A percentile compares a stretch with the other conserved stretches of the same genome.
Evolutionary conservation across 2,329 filamentous ascomycete genomes (phyloP).

Genomic region (Paracoccidioides lutzii): DNA sequence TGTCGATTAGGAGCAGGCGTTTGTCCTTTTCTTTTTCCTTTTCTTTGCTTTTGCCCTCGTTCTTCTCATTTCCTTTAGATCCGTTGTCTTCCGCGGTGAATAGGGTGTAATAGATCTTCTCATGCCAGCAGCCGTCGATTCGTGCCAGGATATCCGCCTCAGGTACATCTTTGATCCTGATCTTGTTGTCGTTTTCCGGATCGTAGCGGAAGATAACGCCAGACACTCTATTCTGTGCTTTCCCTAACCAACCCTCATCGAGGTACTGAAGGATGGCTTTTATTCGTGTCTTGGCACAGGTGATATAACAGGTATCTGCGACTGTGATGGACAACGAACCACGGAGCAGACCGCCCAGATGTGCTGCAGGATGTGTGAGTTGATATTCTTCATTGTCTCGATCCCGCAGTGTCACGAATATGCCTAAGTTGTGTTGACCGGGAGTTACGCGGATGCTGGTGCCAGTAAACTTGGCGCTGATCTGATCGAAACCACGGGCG

Average conservation of each 20-base stretch:
- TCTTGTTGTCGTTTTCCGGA: constrained; percentile 69
- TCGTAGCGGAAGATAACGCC: constrained; percentile 87
- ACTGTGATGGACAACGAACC: constrained; percentile 85
- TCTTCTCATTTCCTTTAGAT: constrained; percentile 29
- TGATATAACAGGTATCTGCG: constrained; percentile 76
- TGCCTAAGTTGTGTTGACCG: constrained; percentile 86
- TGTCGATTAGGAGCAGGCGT: constrained; percentile 60
- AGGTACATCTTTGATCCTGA: constrained; percentile 70
- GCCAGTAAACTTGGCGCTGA: constrained; percentile 94
- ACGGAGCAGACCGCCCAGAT: constrained; percentile 74
- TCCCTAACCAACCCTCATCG: constrained; percentile 89
- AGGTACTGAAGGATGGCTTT: constrained; percentile 89
- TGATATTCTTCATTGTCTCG: constrained; percentile 84
- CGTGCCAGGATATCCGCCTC: constrained; percentile 71
- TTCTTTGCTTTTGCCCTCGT: constrained; percentile 19
- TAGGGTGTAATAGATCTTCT: constrained; percentile 49
- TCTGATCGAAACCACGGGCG: constrained; percentile 85
- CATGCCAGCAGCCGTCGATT: constrained; percentile 77
- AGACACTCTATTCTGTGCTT: constrained; percentile 79
- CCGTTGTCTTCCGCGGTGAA: constrained; percentile 19
- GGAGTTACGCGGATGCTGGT: constrained; percentile 85
- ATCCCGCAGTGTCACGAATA: constrained; percentile 77
- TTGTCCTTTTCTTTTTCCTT: constrained; percentile 35
- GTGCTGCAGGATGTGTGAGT: constrained; percentile 85
- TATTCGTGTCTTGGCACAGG: constrained; percentile 76